phyloP scores from a whole-genome alignment of 2,329 filamentous ascomycete genomes.

The Colletotrichum cordylinicola region DNA sequence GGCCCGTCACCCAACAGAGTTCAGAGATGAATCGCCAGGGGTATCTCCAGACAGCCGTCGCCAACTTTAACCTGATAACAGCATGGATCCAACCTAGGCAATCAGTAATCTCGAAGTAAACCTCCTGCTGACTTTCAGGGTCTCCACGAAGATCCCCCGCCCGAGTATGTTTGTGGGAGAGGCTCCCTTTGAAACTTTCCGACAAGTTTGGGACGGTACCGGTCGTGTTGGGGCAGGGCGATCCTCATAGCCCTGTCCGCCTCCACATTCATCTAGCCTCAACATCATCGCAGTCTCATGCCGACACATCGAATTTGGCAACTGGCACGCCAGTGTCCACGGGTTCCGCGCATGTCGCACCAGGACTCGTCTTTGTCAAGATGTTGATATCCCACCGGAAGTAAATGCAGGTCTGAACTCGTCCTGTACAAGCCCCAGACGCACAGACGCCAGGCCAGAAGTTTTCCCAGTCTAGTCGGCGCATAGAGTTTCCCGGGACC shows the following conservation, averaged over 20 bases:
- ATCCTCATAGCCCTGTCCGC: background rate
- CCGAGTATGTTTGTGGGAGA: background rate
- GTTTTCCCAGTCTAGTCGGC: background rate
- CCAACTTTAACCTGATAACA: background rate
- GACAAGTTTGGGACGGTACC: background rate
- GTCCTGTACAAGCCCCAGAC: background rate
- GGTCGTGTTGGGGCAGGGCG: background rate
- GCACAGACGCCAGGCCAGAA: background rate
- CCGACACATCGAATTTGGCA: background rate
- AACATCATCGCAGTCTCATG: background rate
- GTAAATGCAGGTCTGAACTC: background rate
- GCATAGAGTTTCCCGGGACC: background rate
- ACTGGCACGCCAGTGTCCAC: background rate
- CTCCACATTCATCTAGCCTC: background rate
- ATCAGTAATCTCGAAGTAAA: background rate
- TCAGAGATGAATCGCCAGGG: background rate
- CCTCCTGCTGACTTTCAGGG: background rate
- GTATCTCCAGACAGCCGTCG: background rate
- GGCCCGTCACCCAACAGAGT: background rate
- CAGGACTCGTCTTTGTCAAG: background rate
- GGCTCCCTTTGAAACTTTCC: background rate
- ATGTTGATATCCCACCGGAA: background rate
- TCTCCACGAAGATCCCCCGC: background rate
- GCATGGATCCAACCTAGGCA: background rate
- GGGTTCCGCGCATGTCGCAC: background rate